A percentile compares a stretch with the other conserved stretches of the same genome.
These are phyloP conservation scores for Coniella lustricola DNA, from an alignment of 2,329 filamentous ascomycete genomes.

Conservation along the genomic window DNA sequence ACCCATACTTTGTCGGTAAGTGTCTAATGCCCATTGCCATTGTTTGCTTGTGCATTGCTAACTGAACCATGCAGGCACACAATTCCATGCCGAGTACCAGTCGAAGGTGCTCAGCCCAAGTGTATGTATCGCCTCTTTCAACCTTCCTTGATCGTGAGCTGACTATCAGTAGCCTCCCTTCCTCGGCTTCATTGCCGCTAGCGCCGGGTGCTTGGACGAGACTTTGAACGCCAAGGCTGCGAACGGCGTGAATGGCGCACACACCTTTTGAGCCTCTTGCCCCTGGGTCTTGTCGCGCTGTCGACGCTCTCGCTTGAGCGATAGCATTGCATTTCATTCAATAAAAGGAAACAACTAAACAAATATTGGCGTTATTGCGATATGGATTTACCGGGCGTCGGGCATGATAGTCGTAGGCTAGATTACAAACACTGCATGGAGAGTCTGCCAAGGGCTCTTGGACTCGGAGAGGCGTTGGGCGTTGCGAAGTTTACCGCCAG, in stretches of 20 bases:
- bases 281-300: neutral
- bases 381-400: neutral
- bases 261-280: conserved; percentile 5
- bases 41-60: conserved; percentile 39
- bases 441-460: neutral
- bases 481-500: neutral
- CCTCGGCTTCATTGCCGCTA: conserved; percentile 78
- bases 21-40: conserved; percentile 39
- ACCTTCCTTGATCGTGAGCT: conserved; percentile 14
- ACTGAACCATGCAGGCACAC: conserved; percentile 9
- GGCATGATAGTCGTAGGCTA: conserved; percentile 3
- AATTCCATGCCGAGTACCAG: conserved; percentile 17
- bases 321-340: too few species aligned
- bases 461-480: neutral
- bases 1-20: conserved; percentile 61
- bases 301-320: too few species aligned
- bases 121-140: conserved; percentile 2
- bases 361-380: conserved; percentile 1
- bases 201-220: conserved; percentile 55
- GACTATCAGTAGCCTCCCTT: conserved; percentile 43
- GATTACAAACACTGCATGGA: conserved; percentile 3
- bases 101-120: conserved; percentile 17
- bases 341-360: neutral
- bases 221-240: conserved; percentile 22
- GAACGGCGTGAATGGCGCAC: conserved; percentile 13